These are phyloP conservation scores for Leptodontidium sp. DNA, from an alignment of 2,329 filamentous ascomycete genomes.

Conservation along the genomic window DNA sequence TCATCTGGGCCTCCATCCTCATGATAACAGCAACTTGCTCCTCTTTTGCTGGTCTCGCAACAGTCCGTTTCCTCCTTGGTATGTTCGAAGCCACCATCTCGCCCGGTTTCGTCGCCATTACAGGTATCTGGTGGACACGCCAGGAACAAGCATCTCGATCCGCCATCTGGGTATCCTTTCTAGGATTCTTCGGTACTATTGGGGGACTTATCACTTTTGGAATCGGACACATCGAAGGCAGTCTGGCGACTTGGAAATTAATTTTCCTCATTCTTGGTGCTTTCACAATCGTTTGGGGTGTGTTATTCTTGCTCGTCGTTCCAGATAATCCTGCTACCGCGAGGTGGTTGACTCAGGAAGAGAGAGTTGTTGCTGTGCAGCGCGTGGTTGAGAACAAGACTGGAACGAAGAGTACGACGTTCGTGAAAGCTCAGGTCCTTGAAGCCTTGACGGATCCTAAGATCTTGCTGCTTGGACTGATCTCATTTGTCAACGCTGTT, in stretches of 20 bases:
- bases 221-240: conserved; percentile 54
- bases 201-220: conserved; percentile 49
- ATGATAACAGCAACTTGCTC: conserved; percentile 57
- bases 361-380: conserved; percentile 50
- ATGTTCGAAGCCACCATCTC: conserved; percentile 59
- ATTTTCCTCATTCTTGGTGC: conserved; percentile 42
- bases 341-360: conserved; percentile 50
- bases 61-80: conserved; percentile 59
- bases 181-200: conserved; percentile 51
- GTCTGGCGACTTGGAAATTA: conserved; percentile 40
- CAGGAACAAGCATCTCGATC: conserved; percentile 49
- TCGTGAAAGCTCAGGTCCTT: conserved; percentile 36
- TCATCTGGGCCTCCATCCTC: conserved; percentile 49
- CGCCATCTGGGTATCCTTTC: conserved; percentile 57
- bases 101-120: conserved; percentile 59
- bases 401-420: conserved; percentile 34
- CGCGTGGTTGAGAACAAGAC: conserved; percentile 40
- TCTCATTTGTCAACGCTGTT: conserved; percentile 38
- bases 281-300: conserved; percentile 42
- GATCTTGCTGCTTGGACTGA: conserved; percentile 29
- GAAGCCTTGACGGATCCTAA: conserved; percentile 52
- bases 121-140: conserved; percentile 48
- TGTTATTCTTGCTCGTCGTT: conserved; percentile 55
- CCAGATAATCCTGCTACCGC: conserved; percentile 60
- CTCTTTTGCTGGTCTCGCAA: conserved; percentile 57